These are phyloP conservation scores for Trypethelium eluteriae DNA, from an alignment of 495 filamentous ascomycete species.

Conservation along the genomic window DNA sequence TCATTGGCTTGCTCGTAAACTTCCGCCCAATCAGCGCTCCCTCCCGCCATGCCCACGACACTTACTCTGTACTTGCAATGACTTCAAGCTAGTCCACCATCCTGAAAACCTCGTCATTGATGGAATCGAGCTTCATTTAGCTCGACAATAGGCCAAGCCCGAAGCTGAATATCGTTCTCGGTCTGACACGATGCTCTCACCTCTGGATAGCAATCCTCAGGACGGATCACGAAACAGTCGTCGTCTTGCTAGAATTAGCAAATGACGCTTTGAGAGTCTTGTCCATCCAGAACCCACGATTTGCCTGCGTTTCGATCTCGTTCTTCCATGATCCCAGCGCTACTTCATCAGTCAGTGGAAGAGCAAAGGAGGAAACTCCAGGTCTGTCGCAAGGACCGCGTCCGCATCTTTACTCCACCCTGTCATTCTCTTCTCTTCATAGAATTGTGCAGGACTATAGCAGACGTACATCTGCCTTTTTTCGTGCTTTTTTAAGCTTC, in stretches of 20 bases:
- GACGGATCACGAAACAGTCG: background rate
- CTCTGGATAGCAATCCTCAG: too few relatives aligned
- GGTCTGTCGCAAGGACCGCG: slow-evolving; percentile 6
- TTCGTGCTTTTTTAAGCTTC: too few relatives aligned
- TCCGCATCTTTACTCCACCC: slow-evolving; percentile 3
- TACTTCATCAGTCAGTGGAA: slow-evolving; percentile 37
- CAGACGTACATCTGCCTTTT: background rate
- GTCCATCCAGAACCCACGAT: slow-evolving; percentile 24
- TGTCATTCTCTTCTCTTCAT: background rate
- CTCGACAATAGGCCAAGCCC: background rate
- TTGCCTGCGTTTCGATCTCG: slow-evolving; percentile 34
- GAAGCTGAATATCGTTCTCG: background rate
- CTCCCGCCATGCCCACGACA: too few relatives aligned
- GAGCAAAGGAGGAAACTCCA: slow-evolving; percentile 23
- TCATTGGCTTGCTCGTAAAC: too few relatives aligned
- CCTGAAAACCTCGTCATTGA: too few relatives aligned
- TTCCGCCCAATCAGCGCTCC: too few relatives aligned
- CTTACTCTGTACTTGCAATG: too few relatives aligned
- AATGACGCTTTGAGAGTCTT: background rate
- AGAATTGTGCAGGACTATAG: slow-evolving; percentile 9
- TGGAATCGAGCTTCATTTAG: too few relatives aligned
- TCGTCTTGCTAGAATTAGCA: too few relatives aligned
- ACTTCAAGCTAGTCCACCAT: too few relatives aligned
- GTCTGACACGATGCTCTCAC: background rate
- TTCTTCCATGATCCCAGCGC: slow-evolving; percentile 34